These are phyloP conservation scores for Fusarium ambrosium DNA, from an alignment of 2,329 filamentous ascomycete species.

Conservation along the genomic window DNA sequence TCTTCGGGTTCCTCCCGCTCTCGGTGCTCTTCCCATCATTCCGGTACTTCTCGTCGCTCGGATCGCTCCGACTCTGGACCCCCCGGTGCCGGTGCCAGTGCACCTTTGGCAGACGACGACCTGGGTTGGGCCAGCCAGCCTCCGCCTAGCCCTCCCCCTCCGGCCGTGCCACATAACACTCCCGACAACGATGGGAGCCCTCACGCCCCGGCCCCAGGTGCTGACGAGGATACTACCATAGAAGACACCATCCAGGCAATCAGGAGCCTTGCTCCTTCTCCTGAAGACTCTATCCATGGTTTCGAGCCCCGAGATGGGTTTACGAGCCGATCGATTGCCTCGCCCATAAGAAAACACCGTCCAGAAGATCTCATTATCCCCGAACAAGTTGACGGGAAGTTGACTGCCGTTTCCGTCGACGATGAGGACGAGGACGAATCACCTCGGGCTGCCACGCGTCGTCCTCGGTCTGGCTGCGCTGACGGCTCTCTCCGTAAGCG, in stretches of 20 bases:
- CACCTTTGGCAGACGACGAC: background rate
- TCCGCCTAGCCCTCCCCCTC: background rate
- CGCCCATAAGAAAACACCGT: background rate
- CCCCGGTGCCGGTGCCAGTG: background rate
- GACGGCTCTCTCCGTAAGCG: conserved; percentile 1
- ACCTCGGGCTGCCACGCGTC: background rate
- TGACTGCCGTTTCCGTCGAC: too few relatives aligned
- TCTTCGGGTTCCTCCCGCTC: background rate
- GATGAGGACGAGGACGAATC: background rate
- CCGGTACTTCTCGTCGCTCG: background rate
- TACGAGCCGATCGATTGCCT: background rate
- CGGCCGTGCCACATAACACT: too few relatives aligned
- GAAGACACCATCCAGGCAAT: background rate
- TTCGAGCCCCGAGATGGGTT: background rate
- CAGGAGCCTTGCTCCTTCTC: background rate
- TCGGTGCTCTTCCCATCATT: background rate
- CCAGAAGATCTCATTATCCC: background rate
- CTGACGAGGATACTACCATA: background rate
- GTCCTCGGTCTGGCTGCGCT: conserved; percentile 6
- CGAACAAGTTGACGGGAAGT: too few relatives aligned
- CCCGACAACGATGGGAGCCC: too few relatives aligned
- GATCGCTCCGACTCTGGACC: background rate
- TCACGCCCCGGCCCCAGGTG: background rate
- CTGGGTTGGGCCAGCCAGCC: background rate
- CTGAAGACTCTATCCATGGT: background rate